Evolutionary conservation across 1,139 yeast genomes (phyloP), one percentile per base, ranked within the genome.

Genomic region (Meyerozyma carpophila): DNA sequence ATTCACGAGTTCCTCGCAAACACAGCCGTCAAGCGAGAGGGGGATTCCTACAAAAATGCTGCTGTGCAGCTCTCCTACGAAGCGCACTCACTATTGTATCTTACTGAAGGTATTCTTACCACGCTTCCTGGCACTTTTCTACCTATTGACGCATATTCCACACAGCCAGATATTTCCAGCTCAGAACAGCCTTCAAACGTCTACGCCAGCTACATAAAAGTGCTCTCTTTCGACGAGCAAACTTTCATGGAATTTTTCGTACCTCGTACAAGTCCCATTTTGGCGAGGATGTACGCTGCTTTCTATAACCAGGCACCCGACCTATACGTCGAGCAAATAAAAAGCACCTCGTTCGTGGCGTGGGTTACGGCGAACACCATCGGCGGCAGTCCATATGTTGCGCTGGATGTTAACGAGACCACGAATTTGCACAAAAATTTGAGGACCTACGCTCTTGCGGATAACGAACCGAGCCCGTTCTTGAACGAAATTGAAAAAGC

Each of bases 281-380:
- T 65, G 24, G 58, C 62, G 3, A 58, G 61, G 44, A 59, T 62
- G 40, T 65, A 62, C 49, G 63, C 64, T 44, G 58, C 58, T 43
- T 60, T 57, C 47, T 65, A 68, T 48, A 53, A 53, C 4, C 59
- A 58, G 42, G 54, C 59, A 25, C 65, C 63, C 1, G 77, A 72
- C 50, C 51, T 70, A 32, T 48, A 67, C 32, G 46, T 55, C 21
- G 50, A 50, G 25, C 57, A 63, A 29, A 53, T 65, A 26, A 61
- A 59, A 47, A 65, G 56, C 47, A 54, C 60, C n/a, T 68, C 75
- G 2, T 67, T 72, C 40, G 58, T 70, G 44, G 63, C 62, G 41
- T 71, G 77, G 77, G 50, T 71, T 39, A 67, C 73, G 1, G 66
- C 65, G 0, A 66, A 64, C 44, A 49, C 56, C 24, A 58, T 65